These are phyloP conservation scores for Didymella segeticola DNA, from an alignment of 2,329 filamentous ascomycete species.

Conservation along the genomic window DNA sequence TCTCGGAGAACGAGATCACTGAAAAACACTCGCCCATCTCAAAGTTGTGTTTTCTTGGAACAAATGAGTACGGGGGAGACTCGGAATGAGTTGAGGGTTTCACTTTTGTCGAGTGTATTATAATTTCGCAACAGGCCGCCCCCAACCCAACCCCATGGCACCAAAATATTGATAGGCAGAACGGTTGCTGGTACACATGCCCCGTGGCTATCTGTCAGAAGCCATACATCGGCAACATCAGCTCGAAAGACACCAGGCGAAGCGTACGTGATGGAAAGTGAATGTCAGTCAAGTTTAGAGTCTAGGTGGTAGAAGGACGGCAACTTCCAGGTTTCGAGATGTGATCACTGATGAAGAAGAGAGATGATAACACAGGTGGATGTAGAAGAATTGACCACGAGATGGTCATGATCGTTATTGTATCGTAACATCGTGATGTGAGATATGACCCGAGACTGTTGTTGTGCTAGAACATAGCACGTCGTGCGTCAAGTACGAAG, in stretches of 20 bases:
- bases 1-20: not conserved
- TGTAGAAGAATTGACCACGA: not conserved
- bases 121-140: too few species aligned
- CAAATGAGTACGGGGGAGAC: not conserved
- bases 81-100: too few species aligned
- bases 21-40: not conserved
- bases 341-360: not conserved
- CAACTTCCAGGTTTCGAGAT: not conserved
- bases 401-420: conserved; percentile 1
- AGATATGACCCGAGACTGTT: not conserved
- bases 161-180: too few species aligned
- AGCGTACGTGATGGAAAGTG: not conserved
- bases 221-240: not conserved
- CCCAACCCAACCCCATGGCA: too few species aligned
- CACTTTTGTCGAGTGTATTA: too few species aligned
- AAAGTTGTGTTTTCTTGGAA: not conserved
- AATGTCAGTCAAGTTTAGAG: not conserved
- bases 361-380: not conserved
- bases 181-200: too few species aligned
- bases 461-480: not conserved
- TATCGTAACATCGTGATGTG: not conserved
- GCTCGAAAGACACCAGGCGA: not conserved
- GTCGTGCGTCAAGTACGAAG: not conserved
- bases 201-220: conserved; percentile 10
- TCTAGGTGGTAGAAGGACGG: not conserved